phyloP scores from a whole-genome alignment of 345 rosid genomes.

The Streptanthus diversifolius region DNA sequence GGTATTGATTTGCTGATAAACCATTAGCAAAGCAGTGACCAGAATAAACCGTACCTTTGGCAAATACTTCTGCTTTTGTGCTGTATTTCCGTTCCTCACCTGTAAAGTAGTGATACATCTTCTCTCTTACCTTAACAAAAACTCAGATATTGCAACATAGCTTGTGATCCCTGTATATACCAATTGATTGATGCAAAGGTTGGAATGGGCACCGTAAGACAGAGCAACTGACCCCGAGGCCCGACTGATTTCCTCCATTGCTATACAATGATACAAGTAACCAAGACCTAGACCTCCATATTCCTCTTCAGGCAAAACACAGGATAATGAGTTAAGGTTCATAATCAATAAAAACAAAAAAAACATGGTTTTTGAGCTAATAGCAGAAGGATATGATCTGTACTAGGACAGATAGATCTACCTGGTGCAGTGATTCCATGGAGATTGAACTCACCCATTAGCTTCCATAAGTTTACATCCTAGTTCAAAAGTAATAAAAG shows the following conservation, averaged over 20 bases:
- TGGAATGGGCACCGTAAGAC: constrained; percentile 94
- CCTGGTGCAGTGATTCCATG: constrained; percentile 95
- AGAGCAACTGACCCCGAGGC: constrained; percentile 91
- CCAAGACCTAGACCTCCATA: constrained; percentile 98
- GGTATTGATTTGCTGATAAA: not conserved
- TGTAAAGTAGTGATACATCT: constrained; percentile 28
- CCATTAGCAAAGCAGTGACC: not conserved
- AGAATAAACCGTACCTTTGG: constrained; percentile 59
- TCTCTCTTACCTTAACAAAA: not conserved
- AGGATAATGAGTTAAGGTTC: not conserved
- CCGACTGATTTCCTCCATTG: constrained; percentile 87
- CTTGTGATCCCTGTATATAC: constrained; percentile 34
- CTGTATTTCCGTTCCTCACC: constrained; percentile 83
- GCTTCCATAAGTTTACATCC: constrained; percentile 92
- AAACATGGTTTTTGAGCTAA: not conserved
- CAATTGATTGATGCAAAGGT: constrained; percentile 93
- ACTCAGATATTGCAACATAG: not conserved
- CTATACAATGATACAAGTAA: constrained; percentile 87
- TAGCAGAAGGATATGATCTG: not conserved
- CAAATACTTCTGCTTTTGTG: constrained; percentile 78
- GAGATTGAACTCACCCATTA: constrained; percentile 93
- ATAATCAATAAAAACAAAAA: not conserved
- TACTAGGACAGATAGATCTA: constrained; percentile 12
- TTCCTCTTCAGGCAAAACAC: constrained; percentile 53
- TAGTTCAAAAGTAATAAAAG: constrained; percentile 7